Percentiles rank a stretch among this genome's conserved stretches.
Conservation (phyloP, 225 moss, liverwort and hornwort species). For the Lunularia cruciata region DNA sequence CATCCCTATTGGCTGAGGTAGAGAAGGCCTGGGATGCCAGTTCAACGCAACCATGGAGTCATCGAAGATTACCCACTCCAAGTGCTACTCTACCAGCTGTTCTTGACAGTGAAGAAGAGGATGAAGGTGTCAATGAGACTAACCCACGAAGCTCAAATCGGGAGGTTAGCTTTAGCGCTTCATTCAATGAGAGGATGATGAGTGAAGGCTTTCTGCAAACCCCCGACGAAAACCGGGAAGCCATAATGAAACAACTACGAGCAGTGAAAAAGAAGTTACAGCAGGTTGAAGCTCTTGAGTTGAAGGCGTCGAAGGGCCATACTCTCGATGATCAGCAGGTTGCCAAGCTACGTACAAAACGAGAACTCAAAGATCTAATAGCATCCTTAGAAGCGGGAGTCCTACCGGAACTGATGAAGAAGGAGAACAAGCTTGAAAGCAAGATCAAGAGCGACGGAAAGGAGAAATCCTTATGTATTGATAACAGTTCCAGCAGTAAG, state of each 20-base stretch:
- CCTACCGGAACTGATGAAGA: constrained; percentile 42
- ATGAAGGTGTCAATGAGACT: constrained; percentile 47
- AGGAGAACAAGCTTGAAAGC: constrained; percentile 31
- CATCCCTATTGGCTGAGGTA: constrained; percentile 71
- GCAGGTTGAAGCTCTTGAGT: constrained; percentile 89
- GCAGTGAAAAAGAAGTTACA: constrained; percentile 91
- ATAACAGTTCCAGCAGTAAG: constrained; percentile 7
- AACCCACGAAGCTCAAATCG: constrained; percentile 37
- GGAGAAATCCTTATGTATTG: constrained; percentile 3
- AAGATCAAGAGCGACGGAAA: constrained; percentile 29
- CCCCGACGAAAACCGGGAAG: constrained; percentile 52
- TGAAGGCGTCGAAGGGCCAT: constrained; percentile 74
- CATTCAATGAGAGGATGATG: constrained; percentile 42
- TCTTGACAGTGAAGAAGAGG: constrained; percentile 81
- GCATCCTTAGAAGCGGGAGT: constrained; percentile 75
- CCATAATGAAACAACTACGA: constrained; percentile 70
- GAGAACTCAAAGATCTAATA: constrained; percentile 57
- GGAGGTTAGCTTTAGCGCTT: constrained; percentile 39
- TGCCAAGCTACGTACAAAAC: constrained; percentile 71
- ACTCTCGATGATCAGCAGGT: constrained; percentile 83
- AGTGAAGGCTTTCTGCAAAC: constrained; percentile 62
- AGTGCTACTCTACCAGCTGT: constrained; percentile 78
- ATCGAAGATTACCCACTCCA: constrained; percentile 67
- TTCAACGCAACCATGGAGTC: constrained; percentile 81
- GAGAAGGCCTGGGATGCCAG: constrained; percentile 76